phyloP scores from a whole-genome alignment of 2,329 filamentous ascomycete genomes.

The Fusarium irregulare region DNA sequence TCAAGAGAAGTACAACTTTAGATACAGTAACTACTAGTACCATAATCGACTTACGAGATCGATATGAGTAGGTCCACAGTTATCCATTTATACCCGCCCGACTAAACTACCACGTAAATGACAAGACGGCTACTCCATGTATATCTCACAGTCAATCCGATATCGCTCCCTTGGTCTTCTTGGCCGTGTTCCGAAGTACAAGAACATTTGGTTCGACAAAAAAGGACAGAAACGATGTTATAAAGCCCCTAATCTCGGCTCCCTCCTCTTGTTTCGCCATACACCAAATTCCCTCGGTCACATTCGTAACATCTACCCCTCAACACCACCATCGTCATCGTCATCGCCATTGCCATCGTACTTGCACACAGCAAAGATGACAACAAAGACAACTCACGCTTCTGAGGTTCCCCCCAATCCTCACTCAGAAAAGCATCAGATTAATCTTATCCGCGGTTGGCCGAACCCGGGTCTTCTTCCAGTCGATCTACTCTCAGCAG shows the following conservation, averaged over 20 bases:
- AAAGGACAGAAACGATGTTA: neutral
- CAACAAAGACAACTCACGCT: constrained; percentile 20
- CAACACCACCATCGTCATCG: constrained; percentile 2
- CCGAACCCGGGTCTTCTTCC: constrained; percentile 74
- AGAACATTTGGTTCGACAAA: neutral
- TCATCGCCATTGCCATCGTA: constrained; percentile 2
- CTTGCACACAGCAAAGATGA: constrained; percentile 1
- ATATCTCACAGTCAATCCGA: constrained; percentile 31
- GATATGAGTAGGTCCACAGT: constrained; percentile 33
- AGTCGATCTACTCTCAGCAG: constrained; percentile 67
- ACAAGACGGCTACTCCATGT: constrained; percentile 24
- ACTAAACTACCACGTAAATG: neutral
- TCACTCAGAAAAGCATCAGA: constrained; percentile 54
- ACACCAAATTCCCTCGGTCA: neutral
- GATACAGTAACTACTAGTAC: neutral
- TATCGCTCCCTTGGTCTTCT: constrained; percentile 34
- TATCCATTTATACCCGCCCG: constrained; percentile 29
- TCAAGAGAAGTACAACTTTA: neutral
- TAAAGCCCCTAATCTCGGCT: neutral
- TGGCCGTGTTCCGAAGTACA: neutral
- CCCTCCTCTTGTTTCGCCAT: neutral
- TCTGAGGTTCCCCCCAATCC: constrained; percentile 37
- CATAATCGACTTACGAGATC: neutral
- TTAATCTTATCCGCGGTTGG: constrained; percentile 77
- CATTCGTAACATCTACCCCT: constrained; percentile 9